phyloP scores from a whole-genome alignment of 208 protist genomes.

The Trypanosoma brucei region DNA sequence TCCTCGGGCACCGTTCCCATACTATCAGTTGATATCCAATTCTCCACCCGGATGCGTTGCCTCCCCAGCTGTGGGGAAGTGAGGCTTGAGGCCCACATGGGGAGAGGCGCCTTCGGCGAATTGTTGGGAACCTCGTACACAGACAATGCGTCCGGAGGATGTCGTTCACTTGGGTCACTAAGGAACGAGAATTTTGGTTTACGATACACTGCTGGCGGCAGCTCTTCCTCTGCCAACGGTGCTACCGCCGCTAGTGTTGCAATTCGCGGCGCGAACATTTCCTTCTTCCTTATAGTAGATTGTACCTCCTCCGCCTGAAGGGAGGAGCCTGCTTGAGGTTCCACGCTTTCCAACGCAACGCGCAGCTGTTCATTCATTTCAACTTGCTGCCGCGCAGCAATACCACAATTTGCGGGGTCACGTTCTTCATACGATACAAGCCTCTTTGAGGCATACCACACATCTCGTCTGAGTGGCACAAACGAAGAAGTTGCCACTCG shows the following conservation, averaged over 20 bases:
- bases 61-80: constrained; percentile 50
- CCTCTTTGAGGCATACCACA: no score
- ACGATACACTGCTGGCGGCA: background rate
- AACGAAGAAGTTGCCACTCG: no score
- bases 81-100: constrained; percentile 70
- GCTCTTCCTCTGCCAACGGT: background rate
- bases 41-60: constrained; percentile 43
- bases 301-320: background rate
- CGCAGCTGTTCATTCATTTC: no score
- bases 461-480: no score
- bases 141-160: constrained; percentile 15
- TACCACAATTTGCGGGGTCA: no score
- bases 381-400: no score
- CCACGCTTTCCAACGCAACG: background rate
- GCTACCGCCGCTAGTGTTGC: background rate
- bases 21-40: constrained; percentile 48
- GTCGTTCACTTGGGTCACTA: constrained; percentile 19
- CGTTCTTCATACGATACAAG: no score
- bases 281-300: background rate
- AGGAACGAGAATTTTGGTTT: constrained; percentile 48
- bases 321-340: background rate
- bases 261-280: background rate
- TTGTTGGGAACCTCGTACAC: constrained; percentile 55
- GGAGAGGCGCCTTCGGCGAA: constrained; percentile 50
- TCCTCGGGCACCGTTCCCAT: constrained; percentile 24